These are phyloP conservation scores for Helotiales sp. DNA, from an alignment of 2,329 filamentous ascomycete species.

Conservation along the genomic window DNA sequence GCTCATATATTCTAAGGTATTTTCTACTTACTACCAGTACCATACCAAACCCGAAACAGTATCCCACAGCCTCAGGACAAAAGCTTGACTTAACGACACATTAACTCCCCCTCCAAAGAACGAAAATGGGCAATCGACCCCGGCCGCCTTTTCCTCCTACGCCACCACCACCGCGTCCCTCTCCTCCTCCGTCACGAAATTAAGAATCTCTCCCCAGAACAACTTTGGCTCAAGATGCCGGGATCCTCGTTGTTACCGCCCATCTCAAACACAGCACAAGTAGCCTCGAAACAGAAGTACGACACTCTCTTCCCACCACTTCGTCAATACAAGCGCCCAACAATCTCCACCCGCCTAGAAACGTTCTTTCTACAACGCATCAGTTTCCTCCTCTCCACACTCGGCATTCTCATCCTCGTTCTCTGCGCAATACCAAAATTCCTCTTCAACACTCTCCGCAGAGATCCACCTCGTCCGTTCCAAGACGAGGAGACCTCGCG, in stretches of 20 bases:
- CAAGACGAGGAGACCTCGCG: neutral
- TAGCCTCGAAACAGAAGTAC: neutral
- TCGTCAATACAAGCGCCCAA: neutral
- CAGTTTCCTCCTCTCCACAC: neutral
- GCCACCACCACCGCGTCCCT: neutral
- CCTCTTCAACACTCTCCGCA: neutral
- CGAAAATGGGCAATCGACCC: neutral
- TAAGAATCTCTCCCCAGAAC: neutral
- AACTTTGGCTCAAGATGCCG: neutral
- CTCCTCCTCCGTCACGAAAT: neutral
- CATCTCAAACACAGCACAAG: neutral
- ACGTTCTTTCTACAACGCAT: neutral
- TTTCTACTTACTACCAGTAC: too few relatives aligned
- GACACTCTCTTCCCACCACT: constrained; percentile 3
- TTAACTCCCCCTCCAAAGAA: too few relatives aligned
- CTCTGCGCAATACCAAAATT: neutral
- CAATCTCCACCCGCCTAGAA: neutral
- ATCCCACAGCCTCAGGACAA: too few relatives aligned
- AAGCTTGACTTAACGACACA: too few relatives aligned
- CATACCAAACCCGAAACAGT: too few relatives aligned
- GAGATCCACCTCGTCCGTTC: neutral
- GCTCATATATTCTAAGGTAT: too few relatives aligned
- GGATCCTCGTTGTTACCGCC: neutral
- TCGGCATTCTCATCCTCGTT: neutral
- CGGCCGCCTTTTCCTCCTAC: neutral